Evolutionary conservation across 805 yeast genomes (phyloP), one percentile per base, ranked within the genome.

Genomic region (Myxozyma geophila): DNA sequence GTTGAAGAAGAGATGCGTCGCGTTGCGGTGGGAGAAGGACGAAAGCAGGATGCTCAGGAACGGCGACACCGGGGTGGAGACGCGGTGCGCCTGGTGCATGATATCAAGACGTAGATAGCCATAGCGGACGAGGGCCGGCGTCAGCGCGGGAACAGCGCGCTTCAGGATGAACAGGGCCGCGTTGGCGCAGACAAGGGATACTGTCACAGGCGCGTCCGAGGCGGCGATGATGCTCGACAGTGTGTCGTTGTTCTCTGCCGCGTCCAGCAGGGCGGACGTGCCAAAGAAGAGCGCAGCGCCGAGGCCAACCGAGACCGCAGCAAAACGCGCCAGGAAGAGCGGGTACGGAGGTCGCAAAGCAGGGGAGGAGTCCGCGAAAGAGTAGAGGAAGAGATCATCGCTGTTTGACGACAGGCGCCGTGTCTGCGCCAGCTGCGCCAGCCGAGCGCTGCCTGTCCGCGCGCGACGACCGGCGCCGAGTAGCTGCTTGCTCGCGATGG

Each of bases 11-110:
- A 64, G 40, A 23, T 64, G 68, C 52, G 44, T 13, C 21, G 44
- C 55, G 40, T 58, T 59, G 49, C 66, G 56, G 54, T 64, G 68
- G n/a, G 68, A 64, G 44, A 64, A 62, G 7, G 66, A 37, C 21
- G 64, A 56, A 35, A 58, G 57, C 10, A 62, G 46, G 48, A 64
- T 54, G 12, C 63, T 51, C 17, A 36, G 17, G 7, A 41, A 43
- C 17, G 59, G 57, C 10, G 66, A 35, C 39, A 40, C 35, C 9
- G 39, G 46, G 2, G 67, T 41, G 2, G 60, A 57, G 15, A 64
- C 54, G 36, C 33, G 49, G 41, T 43, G 50, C 2, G 58, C 40
- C 12, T 35, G 41, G 28, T 39, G 44, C 46, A 58, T 23, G 44
- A 61, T 44, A 23, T 64, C 68, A 23, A 57, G 59, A 13, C 68